These are phyloP conservation scores for Saprolegnia parasitica DNA, from an alignment of 352 stramenopile genomes.

Conservation along the genomic window DNA sequence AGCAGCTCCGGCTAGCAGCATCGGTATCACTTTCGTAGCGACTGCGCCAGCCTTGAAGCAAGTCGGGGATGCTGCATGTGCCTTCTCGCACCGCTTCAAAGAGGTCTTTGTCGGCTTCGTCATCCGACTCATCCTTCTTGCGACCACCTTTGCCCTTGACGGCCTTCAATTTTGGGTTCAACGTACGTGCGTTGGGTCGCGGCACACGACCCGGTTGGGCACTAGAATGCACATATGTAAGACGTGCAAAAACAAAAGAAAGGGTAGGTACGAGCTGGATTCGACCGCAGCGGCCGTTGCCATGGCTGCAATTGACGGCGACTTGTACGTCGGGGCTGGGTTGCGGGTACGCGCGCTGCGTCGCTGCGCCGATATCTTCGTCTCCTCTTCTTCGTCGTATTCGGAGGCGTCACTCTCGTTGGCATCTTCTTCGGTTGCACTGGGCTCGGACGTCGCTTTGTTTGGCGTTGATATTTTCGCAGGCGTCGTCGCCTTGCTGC, in stretches of 20 bases:
- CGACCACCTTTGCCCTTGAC: neutral
- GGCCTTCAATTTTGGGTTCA: neutral
- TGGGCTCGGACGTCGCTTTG: conserved; percentile 5
- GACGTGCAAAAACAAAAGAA: conserved; percentile 6
- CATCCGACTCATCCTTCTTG: neutral
- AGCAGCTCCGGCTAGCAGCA: conserved; percentile 60
- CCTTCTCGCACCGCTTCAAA: conserved; percentile 50
- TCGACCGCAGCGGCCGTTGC: neutral
- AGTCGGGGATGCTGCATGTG: conserved; percentile 43
- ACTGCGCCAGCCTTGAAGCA: conserved; percentile 63
- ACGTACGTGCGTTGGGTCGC: conserved; percentile 14
- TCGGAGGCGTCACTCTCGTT: neutral
- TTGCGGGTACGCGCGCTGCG: conserved; percentile 24
- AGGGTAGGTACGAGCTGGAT: conserved; percentile 6
- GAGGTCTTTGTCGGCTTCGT: neutral
- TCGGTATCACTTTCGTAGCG: conserved; percentile 60
- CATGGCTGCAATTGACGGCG: conserved; percentile 3
- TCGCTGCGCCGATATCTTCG: conserved; percentile 2
- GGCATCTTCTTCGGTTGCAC: neutral
- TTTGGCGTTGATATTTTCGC: neutral
- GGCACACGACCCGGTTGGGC: neutral
- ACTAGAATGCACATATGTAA: conserved; percentile 4
- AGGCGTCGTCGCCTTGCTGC: neutral
- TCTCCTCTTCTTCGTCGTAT: neutral
- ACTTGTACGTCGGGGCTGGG: conserved; percentile 18